Conservation (phyloP, 345 rosid genomes). For the Carallia brachiata region DNA sequence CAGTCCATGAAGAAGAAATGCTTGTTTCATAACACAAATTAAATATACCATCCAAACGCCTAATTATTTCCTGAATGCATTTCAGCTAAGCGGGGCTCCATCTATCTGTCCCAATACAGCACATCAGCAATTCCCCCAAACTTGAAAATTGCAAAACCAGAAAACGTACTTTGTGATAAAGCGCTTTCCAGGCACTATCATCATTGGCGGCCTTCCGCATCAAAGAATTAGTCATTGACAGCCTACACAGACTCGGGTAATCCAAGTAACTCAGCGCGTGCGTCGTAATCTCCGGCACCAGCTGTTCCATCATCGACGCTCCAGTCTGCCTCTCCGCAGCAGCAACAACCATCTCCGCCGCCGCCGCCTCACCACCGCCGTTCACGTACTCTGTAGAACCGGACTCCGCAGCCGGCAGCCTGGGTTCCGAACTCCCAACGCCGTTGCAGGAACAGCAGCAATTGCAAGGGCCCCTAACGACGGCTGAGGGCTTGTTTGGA, state of each 20-base stretch:
- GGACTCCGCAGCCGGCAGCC: too few relatives aligned
- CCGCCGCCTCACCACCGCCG: constrained; percentile 20
- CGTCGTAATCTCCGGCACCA: constrained; percentile 96
- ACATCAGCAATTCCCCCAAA: too few relatives aligned
- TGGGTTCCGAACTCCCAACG: background rate
- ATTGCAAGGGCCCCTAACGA: constrained; percentile 15
- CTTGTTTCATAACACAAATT: too few relatives aligned
- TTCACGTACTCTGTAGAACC: constrained; percentile 1
- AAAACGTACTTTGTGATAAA: constrained; percentile 74
- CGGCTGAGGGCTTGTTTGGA: background rate
- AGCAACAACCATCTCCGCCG: constrained; percentile 1
- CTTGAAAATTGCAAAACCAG: background rate
- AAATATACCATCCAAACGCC: too few relatives aligned
- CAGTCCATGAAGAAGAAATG: too few relatives aligned
- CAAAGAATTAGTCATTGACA: constrained; percentile 96
- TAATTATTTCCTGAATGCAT: too few relatives aligned
- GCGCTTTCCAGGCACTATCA: constrained; percentile 97
- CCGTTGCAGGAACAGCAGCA: constrained; percentile 38
- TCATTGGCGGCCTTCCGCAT: constrained; percentile 99
- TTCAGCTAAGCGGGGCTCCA: too few relatives aligned
- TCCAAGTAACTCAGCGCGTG: constrained; percentile 98
- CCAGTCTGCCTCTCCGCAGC: constrained; percentile 54
- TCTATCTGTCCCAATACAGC: too few relatives aligned
- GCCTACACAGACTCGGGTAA: constrained; percentile 86
- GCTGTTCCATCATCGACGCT: constrained; percentile 98